Base-by-base conservation (phyloP, 192 early-diverging fungal species). In the Phycomyces nitens region DNA sequence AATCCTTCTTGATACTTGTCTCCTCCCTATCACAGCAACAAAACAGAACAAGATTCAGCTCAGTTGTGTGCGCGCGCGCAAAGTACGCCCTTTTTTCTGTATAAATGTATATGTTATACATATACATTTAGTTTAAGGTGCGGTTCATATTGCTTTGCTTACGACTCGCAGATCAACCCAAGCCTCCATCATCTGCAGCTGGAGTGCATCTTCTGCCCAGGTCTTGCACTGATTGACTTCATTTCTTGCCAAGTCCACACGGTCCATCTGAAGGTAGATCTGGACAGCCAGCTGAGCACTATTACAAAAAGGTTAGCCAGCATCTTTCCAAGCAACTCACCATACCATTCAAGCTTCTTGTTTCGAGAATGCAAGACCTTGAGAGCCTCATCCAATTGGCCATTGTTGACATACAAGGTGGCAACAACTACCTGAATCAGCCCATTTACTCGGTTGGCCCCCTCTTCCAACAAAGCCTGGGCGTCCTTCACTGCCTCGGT, bases 121-220 rank as follows among this genome's bases (percentile, higher is more conserved):
- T 2, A 34, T 34, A 34, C 7, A 34, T 34, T 34, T 34, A 34
- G 29, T 34, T 34, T 34, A 34, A n/a, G 29, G 29, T 34, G 29
- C 29, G 29, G 7, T 34, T 34, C 29, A 34, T 9, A 42, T 58
- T 8, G 43, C 22, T 16, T 51, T 34, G 7, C 62, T 72, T 73
- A 87, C 87, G 11, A 82, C 69, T 34, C 71, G 75, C 44, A 94
- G 75, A 41, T 84, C 86, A 34, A 87, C 84, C 94, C 94, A 96
- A 7, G 94, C 91, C 62, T 99, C 97, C 44, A 92, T 84, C 50
- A 99, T 70, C 72, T 97, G 94, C 6, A 94, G 92, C 26, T 95
- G 69, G n/a, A 91, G 85, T 0, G 94, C 94, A 75, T 99, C 97
- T 71, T 97, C 97, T 0, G 94, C 87, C 97, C 97, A 99, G 0